phyloP scores from a whole-genome alignment of 2,329 filamentous ascomycete species.

The Ophiostoma sp. region DNA sequence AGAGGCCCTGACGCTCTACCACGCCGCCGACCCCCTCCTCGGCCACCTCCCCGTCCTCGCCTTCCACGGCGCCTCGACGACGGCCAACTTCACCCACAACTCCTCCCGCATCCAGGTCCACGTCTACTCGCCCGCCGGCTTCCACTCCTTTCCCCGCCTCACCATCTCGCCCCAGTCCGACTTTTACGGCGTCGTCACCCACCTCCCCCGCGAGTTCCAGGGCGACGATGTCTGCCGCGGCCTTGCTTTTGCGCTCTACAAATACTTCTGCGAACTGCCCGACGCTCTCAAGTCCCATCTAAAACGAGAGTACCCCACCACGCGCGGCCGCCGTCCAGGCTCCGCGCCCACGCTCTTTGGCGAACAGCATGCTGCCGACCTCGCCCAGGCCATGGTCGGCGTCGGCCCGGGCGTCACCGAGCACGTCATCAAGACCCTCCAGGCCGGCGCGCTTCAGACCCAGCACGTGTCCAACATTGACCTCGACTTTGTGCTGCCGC shows the following conservation, averaged over 20 bases:
- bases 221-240: conserved; percentile 90
- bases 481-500: conserved; percentile 77
- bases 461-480: conserved; percentile 82
- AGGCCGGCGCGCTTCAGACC: conserved; percentile 68
- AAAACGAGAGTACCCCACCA: conserved; percentile 50
- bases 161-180: conserved; percentile 90
- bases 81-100: conserved; percentile 77
- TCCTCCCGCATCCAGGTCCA: conserved; percentile 93
- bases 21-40: conserved; percentile 77
- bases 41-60: conserved; percentile 76
- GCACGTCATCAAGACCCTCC: conserved; percentile 61
- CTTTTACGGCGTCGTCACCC: conserved; percentile 82
- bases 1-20: conserved; percentile 80
- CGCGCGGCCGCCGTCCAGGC: conserved; percentile 53
- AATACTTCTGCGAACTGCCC: conserved; percentile 87
- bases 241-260: conserved; percentile 85
- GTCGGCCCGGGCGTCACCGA: conserved; percentile 70
- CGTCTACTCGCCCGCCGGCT: conserved; percentile 81
- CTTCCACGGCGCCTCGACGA: conserved; percentile 88
- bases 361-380: conserved; percentile 85
- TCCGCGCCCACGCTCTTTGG: conserved; percentile 69
- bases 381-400: conserved; percentile 77
- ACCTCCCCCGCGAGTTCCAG: conserved; percentile 88
- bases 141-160: conserved; percentile 83
- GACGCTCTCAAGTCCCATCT: conserved; percentile 68